Conservation (phyloP, 148 eudicot genomes). For the Rhododendron kiyosumense region DNA sequence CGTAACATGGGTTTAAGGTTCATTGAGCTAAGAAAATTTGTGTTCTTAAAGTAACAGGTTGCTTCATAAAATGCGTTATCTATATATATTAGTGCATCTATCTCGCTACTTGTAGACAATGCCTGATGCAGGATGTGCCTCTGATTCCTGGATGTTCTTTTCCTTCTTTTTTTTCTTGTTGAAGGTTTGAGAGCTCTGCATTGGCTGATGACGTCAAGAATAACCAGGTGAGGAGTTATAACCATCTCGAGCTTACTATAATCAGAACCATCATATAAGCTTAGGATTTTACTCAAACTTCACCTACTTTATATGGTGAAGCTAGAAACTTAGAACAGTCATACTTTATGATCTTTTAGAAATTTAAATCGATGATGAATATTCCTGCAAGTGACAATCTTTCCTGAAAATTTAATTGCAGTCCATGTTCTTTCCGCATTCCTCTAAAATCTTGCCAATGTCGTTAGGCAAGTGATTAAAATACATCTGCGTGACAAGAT, state of each 20-base stretch:
- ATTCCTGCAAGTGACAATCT: neutral
- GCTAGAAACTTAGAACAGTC: neutral
- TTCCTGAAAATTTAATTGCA: neutral
- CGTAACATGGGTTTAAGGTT: neutral
- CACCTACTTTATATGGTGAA: neutral
- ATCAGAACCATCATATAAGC: neutral
- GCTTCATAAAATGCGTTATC: neutral
- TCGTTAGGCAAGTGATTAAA: neutral
- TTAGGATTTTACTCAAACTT: neutral
- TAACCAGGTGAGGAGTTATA: constrained; percentile 48
- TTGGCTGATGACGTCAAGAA: constrained; percentile 45
- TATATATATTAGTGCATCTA: neutral
- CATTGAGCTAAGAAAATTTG: neutral
- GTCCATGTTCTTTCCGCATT: neutral
- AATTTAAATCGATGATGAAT: neutral
- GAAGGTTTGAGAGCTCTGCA: constrained; percentile 51
- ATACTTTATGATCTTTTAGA: neutral
- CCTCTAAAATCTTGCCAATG: neutral
- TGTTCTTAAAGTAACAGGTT: no score
- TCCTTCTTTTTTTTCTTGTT: constrained; percentile 8
- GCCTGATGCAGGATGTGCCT: neutral
- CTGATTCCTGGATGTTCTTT: constrained; percentile 5
- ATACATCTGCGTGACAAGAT: neutral
- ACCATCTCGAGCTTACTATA: neutral
- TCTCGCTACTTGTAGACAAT: neutral